A percentile compares a stretch with the other conserved stretches of the same genome.
These are phyloP conservation scores for Lactarius psammicola DNA, from an alignment of 768 basidiomycete genomes.

Conservation along the genomic window DNA sequence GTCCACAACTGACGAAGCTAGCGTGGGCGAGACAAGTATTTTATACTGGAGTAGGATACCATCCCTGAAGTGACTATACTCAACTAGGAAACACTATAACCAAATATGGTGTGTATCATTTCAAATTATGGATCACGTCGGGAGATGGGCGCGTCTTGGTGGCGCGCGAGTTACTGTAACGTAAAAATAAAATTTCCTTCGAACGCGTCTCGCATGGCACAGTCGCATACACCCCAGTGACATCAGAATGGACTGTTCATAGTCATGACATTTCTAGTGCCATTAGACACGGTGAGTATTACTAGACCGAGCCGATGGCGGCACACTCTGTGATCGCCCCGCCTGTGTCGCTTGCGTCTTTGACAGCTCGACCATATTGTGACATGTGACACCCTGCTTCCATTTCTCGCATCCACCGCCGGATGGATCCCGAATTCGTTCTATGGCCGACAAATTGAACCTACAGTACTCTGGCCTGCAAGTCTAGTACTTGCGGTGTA, in stretches of 20 bases:
- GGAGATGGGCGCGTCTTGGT: background rate
- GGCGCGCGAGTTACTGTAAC: background rate
- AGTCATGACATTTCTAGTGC: too few relatives aligned
- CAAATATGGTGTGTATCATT: background rate
- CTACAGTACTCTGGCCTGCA: background rate
- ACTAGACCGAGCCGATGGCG: too few relatives aligned
- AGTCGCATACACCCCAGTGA: too few relatives aligned
- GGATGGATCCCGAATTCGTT: background rate
- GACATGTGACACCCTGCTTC: background rate
- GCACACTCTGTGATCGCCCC: too few relatives aligned
- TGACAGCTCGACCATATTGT: background rate
- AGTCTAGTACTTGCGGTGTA: background rate
- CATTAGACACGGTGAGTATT: too few relatives aligned
- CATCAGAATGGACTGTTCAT: too few relatives aligned
- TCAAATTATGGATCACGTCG: background rate
- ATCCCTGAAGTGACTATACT: background rate
- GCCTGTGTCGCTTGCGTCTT: background rate
- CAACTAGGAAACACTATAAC: background rate
- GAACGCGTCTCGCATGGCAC: too few relatives aligned
- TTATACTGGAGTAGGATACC: background rate
- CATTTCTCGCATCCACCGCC: background rate
- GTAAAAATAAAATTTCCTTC: too few relatives aligned
- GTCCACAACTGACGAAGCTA: background rate
- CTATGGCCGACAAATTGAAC: background rate
- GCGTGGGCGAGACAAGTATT: background rate